Conservation (phyloP, 805 yeast genomes). For the Saturnispora ahearnii region DNA sequence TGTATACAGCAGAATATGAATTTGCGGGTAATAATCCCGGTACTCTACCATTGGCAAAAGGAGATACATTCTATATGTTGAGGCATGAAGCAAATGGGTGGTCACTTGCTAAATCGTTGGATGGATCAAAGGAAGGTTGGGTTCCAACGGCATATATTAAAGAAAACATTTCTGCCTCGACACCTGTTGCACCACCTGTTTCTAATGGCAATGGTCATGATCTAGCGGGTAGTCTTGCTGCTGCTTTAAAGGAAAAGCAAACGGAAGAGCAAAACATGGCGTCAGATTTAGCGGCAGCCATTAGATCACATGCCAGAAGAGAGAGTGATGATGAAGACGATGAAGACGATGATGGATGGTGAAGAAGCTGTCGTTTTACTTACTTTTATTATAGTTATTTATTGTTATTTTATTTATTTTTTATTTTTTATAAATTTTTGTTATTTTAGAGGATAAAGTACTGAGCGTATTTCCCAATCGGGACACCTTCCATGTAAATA, state of each 20-base stretch:
- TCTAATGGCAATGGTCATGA: conserved; percentile 9
- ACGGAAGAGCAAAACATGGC: conserved; percentile 56
- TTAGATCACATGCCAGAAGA: conserved; percentile 65
- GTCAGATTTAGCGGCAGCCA: conserved; percentile 83
- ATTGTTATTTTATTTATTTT: neutral
- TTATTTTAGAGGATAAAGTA: neutral
- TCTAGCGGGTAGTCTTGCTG: conserved; percentile 48
- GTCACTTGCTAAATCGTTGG: conserved; percentile 79
- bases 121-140: conserved; percentile 86
- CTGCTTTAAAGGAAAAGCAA: conserved; percentile 56
- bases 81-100: conserved; percentile 81
- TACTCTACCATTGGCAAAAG: conserved; percentile 68
- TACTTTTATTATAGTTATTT: neutral
- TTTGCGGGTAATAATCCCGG: conserved; percentile 81
- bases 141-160: conserved; percentile 89
- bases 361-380: neutral
- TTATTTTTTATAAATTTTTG: neutral
- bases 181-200: conserved; percentile 33
- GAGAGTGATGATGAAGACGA: conserved; percentile 66
- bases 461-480: neutral
- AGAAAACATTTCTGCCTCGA: conserved; percentile 33
- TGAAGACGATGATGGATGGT: conserved; percentile 49
- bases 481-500: neutral
- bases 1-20: conserved; percentile 78
- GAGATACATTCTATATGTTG: conserved; percentile 62